Evolutionary conservation across 1,284 basidiomycete genomes (phyloP).

Genomic region (Ustilago nuda): DNA sequence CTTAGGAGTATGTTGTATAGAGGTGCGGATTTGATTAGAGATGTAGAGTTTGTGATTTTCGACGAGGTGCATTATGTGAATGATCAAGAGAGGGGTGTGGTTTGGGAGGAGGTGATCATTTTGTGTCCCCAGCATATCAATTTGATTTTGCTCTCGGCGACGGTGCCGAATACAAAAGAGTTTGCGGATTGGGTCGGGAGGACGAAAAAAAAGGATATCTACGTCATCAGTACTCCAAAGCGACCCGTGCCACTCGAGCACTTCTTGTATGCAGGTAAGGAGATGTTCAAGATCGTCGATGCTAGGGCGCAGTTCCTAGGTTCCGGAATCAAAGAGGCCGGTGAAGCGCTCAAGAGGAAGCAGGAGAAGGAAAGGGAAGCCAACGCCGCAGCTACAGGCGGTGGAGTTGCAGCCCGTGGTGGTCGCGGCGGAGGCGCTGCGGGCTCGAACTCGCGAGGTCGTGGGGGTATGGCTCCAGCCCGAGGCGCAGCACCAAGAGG

Average conservation of each 20-base stretch:
- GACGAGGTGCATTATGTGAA: slow-evolving; percentile 99
- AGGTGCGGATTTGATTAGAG: slow-evolving; percentile 95
- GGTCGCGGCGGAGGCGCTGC: slow-evolving; percentile 69
- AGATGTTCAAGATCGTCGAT: slow-evolving; percentile 92
- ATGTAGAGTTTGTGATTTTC: slow-evolving; percentile 99
- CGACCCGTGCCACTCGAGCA: slow-evolving; percentile 97
- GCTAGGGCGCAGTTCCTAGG: slow-evolving; percentile 79
- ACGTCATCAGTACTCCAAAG: slow-evolving; percentile 96
- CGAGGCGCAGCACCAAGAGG: slow-evolving; percentile 69
- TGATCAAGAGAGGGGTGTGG: slow-evolving; percentile 98
- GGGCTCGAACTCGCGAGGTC: slow-evolving; percentile 47
- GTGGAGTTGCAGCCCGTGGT: slow-evolving; percentile 74
- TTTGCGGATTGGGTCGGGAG: slow-evolving; percentile 99
- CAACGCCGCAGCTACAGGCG: slow-evolving; percentile 77
- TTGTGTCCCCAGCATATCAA: slow-evolving; percentile 67
- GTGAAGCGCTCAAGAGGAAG: slow-evolving; percentile 87
- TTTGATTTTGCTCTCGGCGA: slow-evolving; percentile 86
- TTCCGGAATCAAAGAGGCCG: slow-evolving; percentile 77
- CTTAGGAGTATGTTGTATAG: slow-evolving; percentile 84
- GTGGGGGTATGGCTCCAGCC: slow-evolving; percentile 47
- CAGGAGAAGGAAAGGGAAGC: slow-evolving; percentile 97
- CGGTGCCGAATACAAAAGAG: slow-evolving; percentile 97
- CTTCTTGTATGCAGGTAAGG: slow-evolving; percentile 91
- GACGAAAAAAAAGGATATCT: slow-evolving; percentile 99
- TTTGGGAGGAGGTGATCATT: slow-evolving; percentile 99